Conservation (phyloP, 2,329 filamentous ascomycete genomes). For the Paecilomyces fulvus region DNA sequence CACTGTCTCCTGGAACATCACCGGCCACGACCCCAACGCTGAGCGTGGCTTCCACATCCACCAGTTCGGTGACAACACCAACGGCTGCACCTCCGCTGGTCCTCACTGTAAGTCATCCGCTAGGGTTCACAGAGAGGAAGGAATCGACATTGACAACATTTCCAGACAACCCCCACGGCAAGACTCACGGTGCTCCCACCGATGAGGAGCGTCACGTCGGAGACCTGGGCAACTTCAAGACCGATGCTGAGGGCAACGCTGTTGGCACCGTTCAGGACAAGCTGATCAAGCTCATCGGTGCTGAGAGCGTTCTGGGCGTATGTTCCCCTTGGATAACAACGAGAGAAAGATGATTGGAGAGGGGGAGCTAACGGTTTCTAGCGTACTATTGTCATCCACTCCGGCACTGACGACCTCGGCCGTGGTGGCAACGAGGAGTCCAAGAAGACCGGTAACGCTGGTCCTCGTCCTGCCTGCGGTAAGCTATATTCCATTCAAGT, state of each 20-base stretch:
- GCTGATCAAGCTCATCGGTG: conserved; percentile 89
- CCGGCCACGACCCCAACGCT: conserved; percentile 86
- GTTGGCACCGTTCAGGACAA: conserved; percentile 73
- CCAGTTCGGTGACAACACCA: conserved; percentile 99
- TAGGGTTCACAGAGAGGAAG: background rate
- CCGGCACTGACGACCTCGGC: conserved; percentile 92
- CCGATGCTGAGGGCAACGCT: conserved; percentile 83
- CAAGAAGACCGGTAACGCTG: conserved; percentile 97
- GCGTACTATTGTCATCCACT: conserved; percentile 93
- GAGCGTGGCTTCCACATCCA: conserved; percentile 98
- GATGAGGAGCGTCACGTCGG: conserved; percentile 89
- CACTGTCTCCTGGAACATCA: conserved; percentile 85
- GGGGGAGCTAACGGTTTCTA: conserved; percentile 29
- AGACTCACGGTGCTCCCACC: conserved; percentile 79
- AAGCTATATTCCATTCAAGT: conserved; percentile 27
- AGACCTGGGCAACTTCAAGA: conserved; percentile 95
- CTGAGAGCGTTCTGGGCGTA: conserved; percentile 90
- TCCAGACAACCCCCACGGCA: conserved; percentile 87
- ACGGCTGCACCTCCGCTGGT: conserved; percentile 96
- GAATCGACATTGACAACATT: background rate
- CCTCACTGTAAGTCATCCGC: conserved; percentile 71
- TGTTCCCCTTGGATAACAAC: conserved; percentile 17
- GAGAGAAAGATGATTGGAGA: background rate
- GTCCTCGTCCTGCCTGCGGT: conserved; percentile 89
- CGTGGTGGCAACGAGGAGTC: conserved; percentile 88